Conservation (phyloP, 2,329 filamentous ascomycete genomes). For the Fusarium algeriense region DNA sequence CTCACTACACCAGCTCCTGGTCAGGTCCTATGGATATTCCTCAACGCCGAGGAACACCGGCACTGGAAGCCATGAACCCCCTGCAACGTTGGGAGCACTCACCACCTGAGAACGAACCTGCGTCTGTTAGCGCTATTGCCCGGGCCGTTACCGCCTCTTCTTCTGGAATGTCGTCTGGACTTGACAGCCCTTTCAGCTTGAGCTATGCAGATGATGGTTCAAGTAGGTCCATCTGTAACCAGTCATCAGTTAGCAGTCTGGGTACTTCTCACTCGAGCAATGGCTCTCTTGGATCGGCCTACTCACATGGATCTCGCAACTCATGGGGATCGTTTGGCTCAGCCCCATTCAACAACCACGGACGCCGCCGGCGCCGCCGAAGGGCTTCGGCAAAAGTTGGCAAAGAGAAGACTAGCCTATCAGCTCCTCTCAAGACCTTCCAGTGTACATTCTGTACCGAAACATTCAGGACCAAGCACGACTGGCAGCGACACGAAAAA, state of each 20-base stretch:
- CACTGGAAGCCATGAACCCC: slow-evolving; percentile 66
- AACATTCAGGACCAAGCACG: slow-evolving; percentile 75
- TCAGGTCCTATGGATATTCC: slow-evolving; percentile 81
- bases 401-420: slow-evolving; percentile 54
- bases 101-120: slow-evolving; percentile 70
- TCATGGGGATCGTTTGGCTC: slow-evolving; percentile 67
- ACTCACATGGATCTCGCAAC: slow-evolving; percentile 68
- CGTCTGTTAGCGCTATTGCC: slow-evolving; percentile 69
- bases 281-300: slow-evolving; percentile 69
- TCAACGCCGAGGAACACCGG: slow-evolving; percentile 67
- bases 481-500: slow-evolving; percentile 79
- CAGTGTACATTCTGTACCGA: slow-evolving; percentile 79
- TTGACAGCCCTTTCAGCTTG: slow-evolving; percentile 68
- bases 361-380: slow-evolving; percentile 64
- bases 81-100: slow-evolving; percentile 71
- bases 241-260: slow-evolving; percentile 70
- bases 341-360: slow-evolving; percentile 57
- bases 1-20: slow-evolving; percentile 70
- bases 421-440: slow-evolving; percentile 66
- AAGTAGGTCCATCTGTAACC: slow-evolving; percentile 67
- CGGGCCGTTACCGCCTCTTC: slow-evolving; percentile 67
- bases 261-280: slow-evolving; percentile 72
- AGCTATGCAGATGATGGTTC: slow-evolving; percentile 73
- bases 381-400: slow-evolving; percentile 53
- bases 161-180: slow-evolving; percentile 64